Percentiles rank a stretch among this genome's conserved stretches.
Conservation (phyloP, 371 early-diverging fungal genomes). For the Rhizomucor miehei region DNA sequence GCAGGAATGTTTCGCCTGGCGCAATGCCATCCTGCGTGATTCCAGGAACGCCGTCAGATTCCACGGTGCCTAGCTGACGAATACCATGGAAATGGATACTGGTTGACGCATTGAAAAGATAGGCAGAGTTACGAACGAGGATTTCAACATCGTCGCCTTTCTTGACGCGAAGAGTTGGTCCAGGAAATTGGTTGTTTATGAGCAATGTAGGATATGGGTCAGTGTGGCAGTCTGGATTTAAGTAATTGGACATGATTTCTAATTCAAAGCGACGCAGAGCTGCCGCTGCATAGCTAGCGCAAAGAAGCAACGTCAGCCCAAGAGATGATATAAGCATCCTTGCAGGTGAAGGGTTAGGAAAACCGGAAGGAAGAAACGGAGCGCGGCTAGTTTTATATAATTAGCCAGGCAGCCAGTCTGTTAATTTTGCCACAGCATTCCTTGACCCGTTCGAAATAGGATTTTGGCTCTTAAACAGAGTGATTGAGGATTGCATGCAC, state of each 20-base stretch:
- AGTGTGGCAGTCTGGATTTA: slow-evolving; percentile 32
- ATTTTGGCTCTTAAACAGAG: too few relatives aligned
- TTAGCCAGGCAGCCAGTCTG: too few relatives aligned
- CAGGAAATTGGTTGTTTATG: slow-evolving; percentile 45
- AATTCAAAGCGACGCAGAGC: slow-evolving; percentile 18
- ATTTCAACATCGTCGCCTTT: slow-evolving; percentile 35
- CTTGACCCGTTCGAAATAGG: too few relatives aligned
- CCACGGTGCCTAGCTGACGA: slow-evolving; percentile 27
- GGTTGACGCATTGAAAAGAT: slow-evolving; percentile 9
- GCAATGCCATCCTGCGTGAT: slow-evolving; percentile 53
- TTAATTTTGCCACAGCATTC: too few relatives aligned
- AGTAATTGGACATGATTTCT: slow-evolving; percentile 5
- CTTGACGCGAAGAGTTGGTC: slow-evolving; percentile 35
- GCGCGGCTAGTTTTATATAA: too few relatives aligned
- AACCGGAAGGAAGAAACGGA: too few relatives aligned
- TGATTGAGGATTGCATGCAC: too few relatives aligned
- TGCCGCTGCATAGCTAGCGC: background rate
- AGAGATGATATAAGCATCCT: too few relatives aligned
- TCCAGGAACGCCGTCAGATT: slow-evolving; percentile 57
- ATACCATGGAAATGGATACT: slow-evolving; percentile 46
- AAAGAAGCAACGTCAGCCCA: too few relatives aligned
- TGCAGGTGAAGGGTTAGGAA: too few relatives aligned
- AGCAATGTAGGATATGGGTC: slow-evolving; percentile 9
- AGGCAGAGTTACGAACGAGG: slow-evolving; percentile 25
- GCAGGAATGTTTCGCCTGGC: slow-evolving; percentile 41